Evolutionary conservation across 768 basidiomycete species (phyloP), one percentile per base, ranked within the genome.

Genomic region (Scleroderma bovista): DNA sequence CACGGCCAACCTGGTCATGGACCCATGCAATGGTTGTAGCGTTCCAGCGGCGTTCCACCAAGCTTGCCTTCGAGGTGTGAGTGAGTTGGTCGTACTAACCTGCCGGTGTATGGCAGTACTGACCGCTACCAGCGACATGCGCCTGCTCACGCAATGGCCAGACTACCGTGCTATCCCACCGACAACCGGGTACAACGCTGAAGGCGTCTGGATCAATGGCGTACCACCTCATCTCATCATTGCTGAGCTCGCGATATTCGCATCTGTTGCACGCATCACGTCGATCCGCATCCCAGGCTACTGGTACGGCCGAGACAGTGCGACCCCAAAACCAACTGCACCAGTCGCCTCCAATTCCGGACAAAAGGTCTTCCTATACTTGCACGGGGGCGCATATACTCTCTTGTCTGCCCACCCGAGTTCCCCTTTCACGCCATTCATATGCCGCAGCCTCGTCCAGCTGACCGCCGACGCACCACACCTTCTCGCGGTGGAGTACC

Each of bases 401-500:
- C 16, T 20, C 31, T n/a, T 33, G 33, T 40, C 33, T 31, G 17
- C 32, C 16, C 23, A 29, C 24, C 36, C 41, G 19, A 17, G 17
- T 16, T 6, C 19, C 12, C 22, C 19, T 7, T 9, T 5, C 26
- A 3, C 13, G 16, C 10, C 39, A 24, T 2, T 33, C 22, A 12
- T 17, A 32, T 32, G 12, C 16, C 32, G 23, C 37, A 45, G 24
- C 15, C 19, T 48, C 7, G 34, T 53, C 3, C 20, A 51, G 16
- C 37, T 57, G 24, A 46, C 44, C 13, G 50, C 24, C 12, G 44
- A 50, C 23, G 37, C 51, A n/a, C 41, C 44, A 8, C 40, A 57
- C 7, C 39, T 48, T 7, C 47, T 61, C 32, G 47, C 54, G 15
- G 29, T 54, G 41, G 69, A 69, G 31, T 72, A 71, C 51, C 65